Evolutionary conservation across 306 rosid genomes (phyloP).

Genomic region (Styphnolobium japonicum): DNA sequence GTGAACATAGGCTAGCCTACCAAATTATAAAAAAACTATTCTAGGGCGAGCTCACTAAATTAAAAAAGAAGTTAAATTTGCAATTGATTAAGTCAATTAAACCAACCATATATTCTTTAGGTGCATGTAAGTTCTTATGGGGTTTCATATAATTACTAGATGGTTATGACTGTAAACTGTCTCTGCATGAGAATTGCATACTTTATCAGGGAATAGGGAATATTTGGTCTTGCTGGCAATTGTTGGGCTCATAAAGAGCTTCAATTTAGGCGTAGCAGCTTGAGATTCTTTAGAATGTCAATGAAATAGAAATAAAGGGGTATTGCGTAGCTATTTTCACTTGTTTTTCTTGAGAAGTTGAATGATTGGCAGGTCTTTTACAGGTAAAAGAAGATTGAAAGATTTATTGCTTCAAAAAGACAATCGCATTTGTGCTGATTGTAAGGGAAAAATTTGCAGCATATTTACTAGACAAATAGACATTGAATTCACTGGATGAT

Average conservation of each 20-base stretch:
- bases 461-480: no score
- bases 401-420: slow-evolving; percentile 75
- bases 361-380: slow-evolving; percentile 32
- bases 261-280: neutral
- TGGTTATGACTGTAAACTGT: neutral
- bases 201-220: neutral
- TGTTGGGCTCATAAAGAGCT: neutral
- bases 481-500: no score
- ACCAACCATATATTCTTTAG: no score
- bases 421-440: slow-evolving; percentile 85
- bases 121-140: neutral
- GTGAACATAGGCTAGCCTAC: no score
- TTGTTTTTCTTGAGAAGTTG: slow-evolving; percentile 27
- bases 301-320: neutral
- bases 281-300: neutral
- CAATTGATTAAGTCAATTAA: no score
- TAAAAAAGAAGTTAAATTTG: no score
- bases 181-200: neutral
- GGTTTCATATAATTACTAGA: neutral
- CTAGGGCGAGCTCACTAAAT: no score
- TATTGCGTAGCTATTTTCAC: neutral
- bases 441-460: no score
- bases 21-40: no score
- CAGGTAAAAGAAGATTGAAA: slow-evolving; percentile 79
- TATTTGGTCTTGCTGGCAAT: neutral